Base-by-base conservation (phyloP, 306 rosid genomes). In the Pueraria montana region DNA sequence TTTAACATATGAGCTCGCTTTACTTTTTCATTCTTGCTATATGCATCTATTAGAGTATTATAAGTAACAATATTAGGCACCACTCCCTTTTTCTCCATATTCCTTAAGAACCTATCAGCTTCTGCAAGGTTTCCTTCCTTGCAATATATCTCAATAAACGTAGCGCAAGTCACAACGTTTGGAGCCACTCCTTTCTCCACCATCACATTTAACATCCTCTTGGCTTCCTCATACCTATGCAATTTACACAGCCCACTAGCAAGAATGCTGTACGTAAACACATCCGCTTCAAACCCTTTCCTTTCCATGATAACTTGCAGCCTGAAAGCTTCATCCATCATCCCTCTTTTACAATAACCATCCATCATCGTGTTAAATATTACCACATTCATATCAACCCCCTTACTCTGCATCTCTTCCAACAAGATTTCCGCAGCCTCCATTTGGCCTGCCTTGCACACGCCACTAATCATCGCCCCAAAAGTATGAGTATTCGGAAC, bases 101-200 rank as follows among this genome's bases (percentile, higher is more conserved):
- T 91, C 73, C 82, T 62, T 32, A 93, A 76, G 58, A 89, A 55
- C 85, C 88, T 72, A 61, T 82, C 90, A 24, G 97, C 97, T 82
- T 91, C 95, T 26, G 53, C 91, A 66, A 95, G 77, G 87, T 91
- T 84, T 56, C 97, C 95, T 89, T 95, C 97, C 87, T 95, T 90
- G 88, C 98, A 89, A 84, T 83, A 87, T 80, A 91, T 91, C 84
- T 90, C 97, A 73, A 95, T 84, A 86, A 90, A 85, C 36, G 73
- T 88, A 76, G 92, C 88, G 81, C 84, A 91, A 20, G 86, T 88
- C 77, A 93, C 94, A 27, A 78, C 63, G 65, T 89, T 91, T 2
- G 90, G 91, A 73, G 87, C 66, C 75, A 90, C 89, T 42, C 94
- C 97, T 65, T 76, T 86, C 72, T 91, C 97, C 38, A 24, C 89